phyloP scores from a whole-genome alignment of 306 rosid genomes.

The Prosopis cineraria region DNA sequence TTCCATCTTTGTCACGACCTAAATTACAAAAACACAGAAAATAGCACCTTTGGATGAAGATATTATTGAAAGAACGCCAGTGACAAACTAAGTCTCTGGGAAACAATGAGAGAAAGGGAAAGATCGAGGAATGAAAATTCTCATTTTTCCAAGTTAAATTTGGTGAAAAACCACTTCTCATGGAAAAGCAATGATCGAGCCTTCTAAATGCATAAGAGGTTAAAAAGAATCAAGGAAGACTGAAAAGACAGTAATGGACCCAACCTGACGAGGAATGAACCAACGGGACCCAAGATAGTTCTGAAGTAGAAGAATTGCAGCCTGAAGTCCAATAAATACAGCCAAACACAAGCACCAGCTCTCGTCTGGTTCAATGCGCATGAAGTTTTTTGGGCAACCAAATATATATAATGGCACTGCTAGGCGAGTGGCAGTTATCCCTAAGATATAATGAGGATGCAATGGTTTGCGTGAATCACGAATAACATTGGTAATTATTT shows the following conservation, averaged over 20 bases:
- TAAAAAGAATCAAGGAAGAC: constrained; percentile 7
- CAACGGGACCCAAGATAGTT: constrained; percentile 95
- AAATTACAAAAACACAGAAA: constrained; percentile 1
- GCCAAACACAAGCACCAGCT: constrained; percentile 77
- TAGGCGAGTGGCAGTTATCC: constrained; percentile 79
- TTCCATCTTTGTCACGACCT: constrained; percentile 7
- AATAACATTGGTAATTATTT: constrained; percentile 76
- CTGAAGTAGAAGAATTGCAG: constrained; percentile 83
- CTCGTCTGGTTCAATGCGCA: constrained; percentile 78
- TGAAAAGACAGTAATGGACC: constrained; percentile 20
- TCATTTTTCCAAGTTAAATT: not conserved
- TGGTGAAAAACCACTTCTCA: not conserved
- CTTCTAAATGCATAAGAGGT: not conserved
- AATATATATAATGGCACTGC: constrained; percentile 82
- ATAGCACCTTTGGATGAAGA: not conserved
- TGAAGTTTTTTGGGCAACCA: constrained; percentile 96
- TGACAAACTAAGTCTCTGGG: not conserved
- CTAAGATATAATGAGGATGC: constrained; percentile 89
- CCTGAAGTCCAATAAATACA: constrained; percentile 68
- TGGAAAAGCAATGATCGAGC: not conserved
- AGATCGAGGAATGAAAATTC: not conserved
- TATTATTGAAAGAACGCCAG: not conserved
- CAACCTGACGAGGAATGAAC: constrained; percentile 97
- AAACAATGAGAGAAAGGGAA: not conserved
- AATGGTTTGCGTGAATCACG: constrained; percentile 94